phyloP scores from a whole-genome alignment of 306 rosid genomes.

The Ammopiptanthus mongolicus region DNA sequence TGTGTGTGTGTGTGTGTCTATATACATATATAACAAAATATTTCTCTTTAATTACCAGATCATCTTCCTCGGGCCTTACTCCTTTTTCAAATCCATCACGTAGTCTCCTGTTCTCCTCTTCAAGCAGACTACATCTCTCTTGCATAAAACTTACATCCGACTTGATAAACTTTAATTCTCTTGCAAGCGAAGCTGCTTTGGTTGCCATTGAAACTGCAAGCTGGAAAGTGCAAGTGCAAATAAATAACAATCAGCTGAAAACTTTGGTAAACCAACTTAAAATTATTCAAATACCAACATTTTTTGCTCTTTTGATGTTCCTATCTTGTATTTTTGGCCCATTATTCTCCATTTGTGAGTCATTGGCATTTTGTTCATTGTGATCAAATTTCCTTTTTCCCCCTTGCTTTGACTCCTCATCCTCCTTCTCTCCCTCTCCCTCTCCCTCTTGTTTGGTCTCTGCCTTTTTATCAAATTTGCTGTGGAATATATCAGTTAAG shows the following conservation, averaged over 20 bases:
- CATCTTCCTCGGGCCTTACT: constrained; percentile 86
- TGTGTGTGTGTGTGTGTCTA: too few species aligned
- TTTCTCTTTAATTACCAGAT: too few species aligned
- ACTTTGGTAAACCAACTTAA: not conserved
- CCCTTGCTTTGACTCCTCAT: constrained; percentile 45
- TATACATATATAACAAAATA: too few species aligned
- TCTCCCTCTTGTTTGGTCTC: constrained; percentile 32
- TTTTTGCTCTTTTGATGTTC: constrained; percentile 76
- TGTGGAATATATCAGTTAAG: constrained; percentile 66
- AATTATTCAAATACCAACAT: constrained; percentile 35
- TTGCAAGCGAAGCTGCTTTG: constrained; percentile 72
- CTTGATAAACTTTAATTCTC: constrained; percentile 69
- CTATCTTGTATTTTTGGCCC: constrained; percentile 34
- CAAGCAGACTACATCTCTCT: constrained; percentile 68
- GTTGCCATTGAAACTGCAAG: constrained; percentile 89
- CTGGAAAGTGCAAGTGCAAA: constrained; percentile 31
- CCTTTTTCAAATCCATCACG: constrained; percentile 72
- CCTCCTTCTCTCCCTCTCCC: constrained; percentile 29
- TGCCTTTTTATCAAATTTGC: constrained; percentile 36
- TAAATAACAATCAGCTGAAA: constrained; percentile 6
- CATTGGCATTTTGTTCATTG: constrained; percentile 43
- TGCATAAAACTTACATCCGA: constrained; percentile 75
- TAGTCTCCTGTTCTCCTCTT: constrained; percentile 83
- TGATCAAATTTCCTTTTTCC: constrained; percentile 62
- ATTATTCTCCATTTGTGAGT: constrained; percentile 33